phyloP scores from a whole-genome alignment of 768 basidiomycete genomes.

The Mycena amicta region DNA sequence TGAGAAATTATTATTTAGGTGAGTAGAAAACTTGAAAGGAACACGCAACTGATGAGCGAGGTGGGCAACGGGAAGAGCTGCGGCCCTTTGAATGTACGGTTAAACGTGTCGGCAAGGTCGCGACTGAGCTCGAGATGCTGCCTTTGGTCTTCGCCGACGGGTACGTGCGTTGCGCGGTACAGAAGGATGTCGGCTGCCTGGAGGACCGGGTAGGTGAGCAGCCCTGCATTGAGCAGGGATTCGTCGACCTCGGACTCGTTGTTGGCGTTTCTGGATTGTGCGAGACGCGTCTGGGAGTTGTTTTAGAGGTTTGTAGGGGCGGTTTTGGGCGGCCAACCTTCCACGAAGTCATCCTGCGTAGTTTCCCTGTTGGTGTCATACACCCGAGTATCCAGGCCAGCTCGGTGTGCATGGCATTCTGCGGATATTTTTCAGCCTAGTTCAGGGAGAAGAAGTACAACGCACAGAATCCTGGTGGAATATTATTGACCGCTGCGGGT shows the following conservation, averaged over 20 bases:
- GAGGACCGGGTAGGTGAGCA: constrained; percentile 91
- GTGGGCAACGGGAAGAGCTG: constrained; percentile 74
- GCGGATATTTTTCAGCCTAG: constrained; percentile 1
- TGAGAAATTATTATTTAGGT: background rate
- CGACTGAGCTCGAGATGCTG: constrained; percentile 91
- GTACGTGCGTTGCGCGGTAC: constrained; percentile 91
- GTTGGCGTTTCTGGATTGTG: constrained; percentile 70
- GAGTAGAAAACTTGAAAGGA: background rate
- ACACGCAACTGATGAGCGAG: constrained; percentile 69
- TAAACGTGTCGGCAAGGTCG: constrained; percentile 83
- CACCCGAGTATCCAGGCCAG: constrained; percentile 90
- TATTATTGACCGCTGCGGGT: constrained; percentile 70
- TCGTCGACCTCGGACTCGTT: constrained; percentile 82
- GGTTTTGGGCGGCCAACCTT: too few relatives aligned
- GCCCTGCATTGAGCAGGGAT: constrained; percentile 76
- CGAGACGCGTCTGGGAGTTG: constrained; percentile 69
- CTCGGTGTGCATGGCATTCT: constrained; percentile 87
- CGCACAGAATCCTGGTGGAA: constrained; percentile 91
- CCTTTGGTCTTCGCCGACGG: constrained; percentile 94
- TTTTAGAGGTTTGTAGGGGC: too few relatives aligned
- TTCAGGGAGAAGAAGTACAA: constrained; percentile 3
- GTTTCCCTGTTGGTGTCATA: constrained; percentile 77
- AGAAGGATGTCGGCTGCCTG: constrained; percentile 92
- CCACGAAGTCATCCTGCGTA: constrained; percentile 95
- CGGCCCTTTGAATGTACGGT: constrained; percentile 56